phyloP scores from a whole-genome alignment of 1,284 basidiomycete genomes.

The Serendipita sp. region DNA sequence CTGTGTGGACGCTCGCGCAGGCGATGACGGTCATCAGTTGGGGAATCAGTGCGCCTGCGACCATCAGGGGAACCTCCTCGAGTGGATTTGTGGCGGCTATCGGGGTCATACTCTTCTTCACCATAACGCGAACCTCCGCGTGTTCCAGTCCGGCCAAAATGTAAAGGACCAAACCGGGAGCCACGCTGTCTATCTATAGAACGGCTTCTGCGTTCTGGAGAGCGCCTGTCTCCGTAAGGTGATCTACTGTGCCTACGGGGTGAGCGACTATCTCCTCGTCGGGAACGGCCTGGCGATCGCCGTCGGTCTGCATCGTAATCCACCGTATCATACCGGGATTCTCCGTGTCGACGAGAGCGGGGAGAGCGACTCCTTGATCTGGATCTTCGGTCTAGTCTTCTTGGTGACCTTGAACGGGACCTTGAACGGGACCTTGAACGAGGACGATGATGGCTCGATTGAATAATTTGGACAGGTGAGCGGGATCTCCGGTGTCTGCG shows the following conservation, averaged over 20 bases:
- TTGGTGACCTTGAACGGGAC: background rate
- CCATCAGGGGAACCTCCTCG: too few species aligned
- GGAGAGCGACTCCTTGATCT: background rate
- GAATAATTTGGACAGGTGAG: too few species aligned
- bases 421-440: background rate
- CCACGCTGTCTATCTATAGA: background rate
- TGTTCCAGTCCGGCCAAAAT: background rate
- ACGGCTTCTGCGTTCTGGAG: background rate
- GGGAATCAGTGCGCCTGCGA: too few species aligned
- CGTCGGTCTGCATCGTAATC: background rate
- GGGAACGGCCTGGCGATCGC: background rate
- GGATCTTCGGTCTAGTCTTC: background rate
- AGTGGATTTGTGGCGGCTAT: background rate
- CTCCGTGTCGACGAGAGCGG: background rate
- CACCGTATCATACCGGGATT: background rate
- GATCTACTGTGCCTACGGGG: background rate
- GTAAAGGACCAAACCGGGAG: background rate
- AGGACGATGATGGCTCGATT: background rate
- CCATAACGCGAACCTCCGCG: background rate
- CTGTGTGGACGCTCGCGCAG: background rate
- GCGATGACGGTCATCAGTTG: background rate
- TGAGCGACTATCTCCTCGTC: background rate
- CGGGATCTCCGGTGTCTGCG: background rate
- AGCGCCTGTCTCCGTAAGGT: background rate
- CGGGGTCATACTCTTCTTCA: background rate